Evolutionary conservation across 1,284 basidiomycete genomes (phyloP), one percentile per base, ranked within the genome.

Genomic region (Cronartium quercuum): DNA sequence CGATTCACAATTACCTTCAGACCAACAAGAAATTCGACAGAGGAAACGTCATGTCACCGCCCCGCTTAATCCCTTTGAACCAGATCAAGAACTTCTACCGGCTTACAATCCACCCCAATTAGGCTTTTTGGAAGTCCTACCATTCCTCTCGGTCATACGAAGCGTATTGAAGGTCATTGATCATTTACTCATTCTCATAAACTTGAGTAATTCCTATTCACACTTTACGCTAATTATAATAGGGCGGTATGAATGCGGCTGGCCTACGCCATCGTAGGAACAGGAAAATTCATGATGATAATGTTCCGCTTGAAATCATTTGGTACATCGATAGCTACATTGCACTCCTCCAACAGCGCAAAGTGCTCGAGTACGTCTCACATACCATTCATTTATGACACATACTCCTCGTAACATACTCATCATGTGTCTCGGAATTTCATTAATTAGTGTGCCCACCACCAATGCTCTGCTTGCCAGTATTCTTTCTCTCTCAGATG

Each of bases 81-180:
- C 69, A 2, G 6, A 40, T 65, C 62, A 42, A 9, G 35, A 64
- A 29, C 69, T 71, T 5, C 9, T 64, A 21, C 69, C 69, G 2
- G 47, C 51, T 58, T 71, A 71, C 37, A 71, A 71, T 35, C 69
- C 69, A n/a, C 69, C 69, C 40, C 9, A 65, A 47, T 35, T 21
- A 6, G 37, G 44, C 7, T 64, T 47, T 10, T 35, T 60, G 29
- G 68, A 63, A 34, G 15, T 29, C n/a, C 6, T 71, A 21, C 44
- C 69, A 2, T 64, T 61, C 35, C 65, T 37, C 15, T 42, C 35
- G 12, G 41, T 65, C 18, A 35, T 71, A 21, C 51, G 51, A 63
- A 64, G 60, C 24, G 10, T 71, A 6, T 63, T 60, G 62, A 71
- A 71, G 62, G 67, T 69, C 38, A 4, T 5, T 21, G 21, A 1